These are phyloP conservation scores for Coffea eugenioides DNA, from an alignment of 257 asterid genomes.

Conservation along the genomic window DNA sequence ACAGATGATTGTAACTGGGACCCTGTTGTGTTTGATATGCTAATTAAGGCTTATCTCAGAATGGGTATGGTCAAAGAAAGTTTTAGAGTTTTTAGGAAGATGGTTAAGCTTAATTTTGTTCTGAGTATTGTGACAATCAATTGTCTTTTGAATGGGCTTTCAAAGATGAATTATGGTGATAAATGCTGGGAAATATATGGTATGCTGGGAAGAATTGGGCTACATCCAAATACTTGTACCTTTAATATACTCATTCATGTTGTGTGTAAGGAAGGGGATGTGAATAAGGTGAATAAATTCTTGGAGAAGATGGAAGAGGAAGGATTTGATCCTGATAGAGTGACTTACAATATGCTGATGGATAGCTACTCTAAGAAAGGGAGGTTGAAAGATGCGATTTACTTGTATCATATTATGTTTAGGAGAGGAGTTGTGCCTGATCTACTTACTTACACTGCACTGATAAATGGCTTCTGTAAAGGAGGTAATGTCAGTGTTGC, in stretches of 20 bases:
- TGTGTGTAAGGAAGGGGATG: slow-evolving; percentile 65
- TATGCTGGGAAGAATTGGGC: slow-evolving; percentile 54
- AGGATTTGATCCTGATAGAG: slow-evolving; percentile 70
- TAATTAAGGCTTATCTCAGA: slow-evolving; percentile 72
- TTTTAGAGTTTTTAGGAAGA: slow-evolving; percentile 45
- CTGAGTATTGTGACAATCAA: slow-evolving; percentile 62
- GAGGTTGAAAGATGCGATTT: slow-evolving; percentile 70
- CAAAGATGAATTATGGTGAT: slow-evolving; percentile 44
- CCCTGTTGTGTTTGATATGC: slow-evolving; percentile 87
- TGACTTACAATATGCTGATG: slow-evolving; percentile 74
- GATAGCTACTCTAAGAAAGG: slow-evolving; percentile 69
- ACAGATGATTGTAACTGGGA: slow-evolving; percentile 69
- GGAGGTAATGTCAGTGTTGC: slow-evolving; percentile 65
- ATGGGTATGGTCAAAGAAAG: slow-evolving; percentile 55
- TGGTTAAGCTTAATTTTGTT: slow-evolving; percentile 52
- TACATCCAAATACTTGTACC: slow-evolving; percentile 68
- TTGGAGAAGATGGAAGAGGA: slow-evolving; percentile 82
- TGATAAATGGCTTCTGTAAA: slow-evolving; percentile 74
- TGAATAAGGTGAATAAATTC: slow-evolving; percentile 59
- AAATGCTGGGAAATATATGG: slow-evolving; percentile 75
- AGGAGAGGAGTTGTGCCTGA: slow-evolving; percentile 63
- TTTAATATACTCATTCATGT: slow-evolving; percentile 65
- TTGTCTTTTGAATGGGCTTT: slow-evolving; percentile 58
- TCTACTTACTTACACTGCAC: slow-evolving; percentile 66
- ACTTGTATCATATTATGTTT: slow-evolving; percentile 68